A percentile compares a stretch with the other conserved stretches of the same genome.
phyloP scores from a whole-genome alignment of 2,329 filamentous ascomycete genomes.

The Penicillium sp. region DNA sequence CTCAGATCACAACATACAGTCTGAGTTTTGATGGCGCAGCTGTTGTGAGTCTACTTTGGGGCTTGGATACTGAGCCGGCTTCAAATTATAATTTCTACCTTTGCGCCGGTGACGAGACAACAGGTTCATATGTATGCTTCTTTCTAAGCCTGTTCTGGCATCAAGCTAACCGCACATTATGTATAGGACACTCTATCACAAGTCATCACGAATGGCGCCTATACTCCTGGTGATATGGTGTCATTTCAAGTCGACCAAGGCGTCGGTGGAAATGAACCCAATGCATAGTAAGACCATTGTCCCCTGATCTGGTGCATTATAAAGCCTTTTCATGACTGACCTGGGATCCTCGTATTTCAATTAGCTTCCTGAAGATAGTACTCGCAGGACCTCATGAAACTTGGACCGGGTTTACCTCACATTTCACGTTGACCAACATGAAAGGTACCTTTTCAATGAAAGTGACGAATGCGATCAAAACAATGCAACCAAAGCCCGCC shows the following conservation, averaged over 20 bases:
- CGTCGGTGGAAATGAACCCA: constrained; percentile 47
- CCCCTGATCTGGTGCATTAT: neutral
- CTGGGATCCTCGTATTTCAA: neutral
- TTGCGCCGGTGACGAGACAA: constrained; percentile 59
- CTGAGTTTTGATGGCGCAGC: constrained; percentile 51
- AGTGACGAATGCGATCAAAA: constrained; percentile 28
- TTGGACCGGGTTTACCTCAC: constrained; percentile 56
- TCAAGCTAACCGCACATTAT: constrained; percentile 3
- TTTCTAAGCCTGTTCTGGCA: neutral
- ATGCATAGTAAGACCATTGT: constrained; percentile 54
- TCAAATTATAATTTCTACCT: constrained; percentile 57
- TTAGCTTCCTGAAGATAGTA: constrained; percentile 60
- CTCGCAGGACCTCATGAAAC: constrained; percentile 53
- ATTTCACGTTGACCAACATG: constrained; percentile 66
- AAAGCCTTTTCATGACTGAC: neutral
- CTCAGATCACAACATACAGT: constrained; percentile 50
- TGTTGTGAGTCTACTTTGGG: constrained; percentile 41
- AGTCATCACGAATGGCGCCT: constrained; percentile 40
- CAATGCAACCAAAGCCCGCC: constrained; percentile 15
- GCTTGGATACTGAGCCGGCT: constrained; percentile 12
- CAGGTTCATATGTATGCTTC: constrained; percentile 45
- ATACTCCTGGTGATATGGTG: constrained; percentile 43
- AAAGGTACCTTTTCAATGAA: constrained; percentile 55
- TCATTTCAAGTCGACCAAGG: constrained; percentile 47
- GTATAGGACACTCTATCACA: constrained; percentile 43